Percentiles rank a stretch among this genome's conserved stretches.
phyloP scores from a whole-genome alignment of 306 rosid genomes.

The Hylodesmum podocarpum region DNA sequence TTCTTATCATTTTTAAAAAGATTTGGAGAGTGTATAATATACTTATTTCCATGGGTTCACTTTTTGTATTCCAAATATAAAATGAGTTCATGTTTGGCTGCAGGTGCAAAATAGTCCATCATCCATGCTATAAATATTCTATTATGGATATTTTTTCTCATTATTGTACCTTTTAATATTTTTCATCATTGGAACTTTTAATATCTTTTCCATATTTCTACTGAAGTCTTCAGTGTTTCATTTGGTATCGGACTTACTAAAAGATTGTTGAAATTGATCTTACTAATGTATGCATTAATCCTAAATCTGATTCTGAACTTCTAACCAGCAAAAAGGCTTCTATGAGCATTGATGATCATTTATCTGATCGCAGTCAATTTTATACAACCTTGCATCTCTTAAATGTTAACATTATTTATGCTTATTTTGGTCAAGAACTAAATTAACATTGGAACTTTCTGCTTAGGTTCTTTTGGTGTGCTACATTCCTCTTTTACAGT shows the following conservation, averaged over 20 bases:
- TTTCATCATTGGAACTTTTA: neutral
- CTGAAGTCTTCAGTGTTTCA: neutral
- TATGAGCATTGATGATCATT: neutral
- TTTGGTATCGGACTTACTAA: neutral
- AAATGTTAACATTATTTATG: neutral
- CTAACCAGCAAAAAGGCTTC: neutral
- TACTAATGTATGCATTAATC: neutral
- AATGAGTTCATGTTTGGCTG: neutral
- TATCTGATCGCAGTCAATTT: neutral
- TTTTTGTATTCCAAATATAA: neutral
- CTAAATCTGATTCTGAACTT: neutral
- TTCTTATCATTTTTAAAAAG: neutral
- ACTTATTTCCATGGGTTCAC: neutral
- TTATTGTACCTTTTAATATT: neutral
- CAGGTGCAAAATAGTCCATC: neutral
- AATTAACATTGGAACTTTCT: conserved; percentile 28
- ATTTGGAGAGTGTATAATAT: neutral
- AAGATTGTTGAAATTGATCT: neutral
- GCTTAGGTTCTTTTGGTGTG: conserved; percentile 33
- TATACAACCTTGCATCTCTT: neutral
- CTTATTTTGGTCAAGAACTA: conserved; percentile 15
- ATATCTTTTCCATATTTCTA: neutral
- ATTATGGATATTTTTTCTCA: neutral
- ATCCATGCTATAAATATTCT: neutral
- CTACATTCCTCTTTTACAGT: conserved; percentile 15